Percentiles rank a stretch among this genome's conserved stretches.
These are phyloP conservation scores for Oenanthe sinensis DNA, from an alignment of 129 eudicot species.

Conservation along the genomic window DNA sequence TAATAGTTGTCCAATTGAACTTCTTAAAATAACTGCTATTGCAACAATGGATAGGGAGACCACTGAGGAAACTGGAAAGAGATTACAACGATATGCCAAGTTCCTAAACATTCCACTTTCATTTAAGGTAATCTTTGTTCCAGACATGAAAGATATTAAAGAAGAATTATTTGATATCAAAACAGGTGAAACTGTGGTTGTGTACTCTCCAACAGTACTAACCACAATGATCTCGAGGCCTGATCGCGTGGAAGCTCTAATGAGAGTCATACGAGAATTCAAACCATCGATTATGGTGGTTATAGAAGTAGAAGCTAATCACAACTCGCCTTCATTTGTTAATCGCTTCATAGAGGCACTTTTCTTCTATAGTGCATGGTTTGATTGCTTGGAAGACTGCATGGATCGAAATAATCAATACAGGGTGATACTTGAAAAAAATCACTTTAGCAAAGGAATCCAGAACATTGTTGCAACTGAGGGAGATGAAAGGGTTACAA, in stretches of 20 bases:
- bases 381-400: conserved; percentile 53
- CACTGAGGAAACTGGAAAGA: conserved; percentile 39
- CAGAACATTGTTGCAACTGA: conserved; percentile 42
- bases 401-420: conserved; percentile 28
- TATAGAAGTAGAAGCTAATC: conserved; percentile 54
- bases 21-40: conserved; percentile 42
- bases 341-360: conserved; percentile 49
- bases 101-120: conserved; percentile 37
- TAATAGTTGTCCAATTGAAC: conserved; percentile 13
- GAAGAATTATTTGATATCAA: conserved; percentile 34
- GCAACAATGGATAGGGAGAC: conserved; percentile 22
- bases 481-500: conserved; percentile 35
- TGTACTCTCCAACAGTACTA: conserved; percentile 34
- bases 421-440: conserved; percentile 36
- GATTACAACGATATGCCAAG: conserved; percentile 35
- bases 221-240: conserved; percentile 46
- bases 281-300: conserved; percentile 45
- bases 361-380: conserved; percentile 40
- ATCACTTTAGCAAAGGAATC: conserved; percentile 41
- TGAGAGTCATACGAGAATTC: conserved; percentile 32
- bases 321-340: conserved; percentile 51
- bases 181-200: conserved; percentile 34
- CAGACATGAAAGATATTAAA: conserved; percentile 39
- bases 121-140: conserved; percentile 31
- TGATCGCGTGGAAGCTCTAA: conserved; percentile 28